phyloP scores from a whole-genome alignment of 108 stramenopile genomes.

The Epithemia pelagica region DNA sequence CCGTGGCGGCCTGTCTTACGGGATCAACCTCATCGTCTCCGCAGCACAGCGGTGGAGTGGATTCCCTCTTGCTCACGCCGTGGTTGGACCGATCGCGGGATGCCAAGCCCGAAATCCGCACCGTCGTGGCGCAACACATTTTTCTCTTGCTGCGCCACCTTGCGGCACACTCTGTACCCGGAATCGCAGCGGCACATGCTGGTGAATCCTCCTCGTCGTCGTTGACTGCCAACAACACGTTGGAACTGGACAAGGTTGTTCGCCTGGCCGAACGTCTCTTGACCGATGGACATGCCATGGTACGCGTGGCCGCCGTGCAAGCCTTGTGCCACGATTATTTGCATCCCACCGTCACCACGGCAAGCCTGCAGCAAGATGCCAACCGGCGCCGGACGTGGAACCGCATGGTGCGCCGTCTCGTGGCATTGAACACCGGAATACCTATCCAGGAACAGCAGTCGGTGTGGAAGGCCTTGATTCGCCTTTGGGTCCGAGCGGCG shows the following conservation, averaged over 20 bases:
- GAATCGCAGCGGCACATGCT: too few relatives aligned
- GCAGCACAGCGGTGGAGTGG: too few relatives aligned
- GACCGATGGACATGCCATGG: background rate
- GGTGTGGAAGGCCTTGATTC: conserved; percentile 37
- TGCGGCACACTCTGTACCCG: too few relatives aligned
- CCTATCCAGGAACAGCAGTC: too few relatives aligned
- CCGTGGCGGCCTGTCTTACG: background rate
- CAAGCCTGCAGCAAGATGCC: too few relatives aligned
- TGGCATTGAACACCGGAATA: too few relatives aligned
- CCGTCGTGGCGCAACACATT: background rate
- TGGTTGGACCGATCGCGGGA: background rate
- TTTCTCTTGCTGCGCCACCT: background rate
- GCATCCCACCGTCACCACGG: background rate
- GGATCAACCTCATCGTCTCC: background rate
- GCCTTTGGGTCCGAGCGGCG: conserved; percentile 15
- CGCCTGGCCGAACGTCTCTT: background rate
- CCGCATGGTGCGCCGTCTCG: too few relatives aligned
- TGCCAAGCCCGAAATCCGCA: background rate
- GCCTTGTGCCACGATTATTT: background rate
- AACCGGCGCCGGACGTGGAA: too few relatives aligned
- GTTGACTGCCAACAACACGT: background rate
- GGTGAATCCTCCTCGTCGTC: too few relatives aligned
- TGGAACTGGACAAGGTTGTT: background rate
- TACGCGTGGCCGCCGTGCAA: background rate
- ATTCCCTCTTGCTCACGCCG: background rate